These are phyloP conservation scores for Cytospora schulzeri DNA, from an alignment of 2,329 filamentous ascomycete species.

Conservation along the genomic window DNA sequence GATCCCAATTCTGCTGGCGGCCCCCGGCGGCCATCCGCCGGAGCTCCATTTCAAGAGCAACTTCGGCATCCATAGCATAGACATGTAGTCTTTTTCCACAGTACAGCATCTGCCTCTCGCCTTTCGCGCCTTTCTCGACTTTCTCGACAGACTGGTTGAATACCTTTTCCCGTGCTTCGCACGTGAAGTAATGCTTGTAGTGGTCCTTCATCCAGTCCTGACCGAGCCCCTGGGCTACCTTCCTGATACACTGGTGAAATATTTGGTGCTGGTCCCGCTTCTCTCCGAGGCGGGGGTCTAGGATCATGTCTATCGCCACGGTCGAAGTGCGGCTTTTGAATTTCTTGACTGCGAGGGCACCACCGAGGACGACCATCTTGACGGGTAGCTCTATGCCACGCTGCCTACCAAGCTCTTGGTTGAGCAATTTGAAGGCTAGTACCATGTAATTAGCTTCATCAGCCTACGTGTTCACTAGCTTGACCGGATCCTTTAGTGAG, in stretches of 20 bases:
- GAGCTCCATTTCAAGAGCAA: neutral
- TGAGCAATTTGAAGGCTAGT: neutral
- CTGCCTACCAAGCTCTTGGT: neutral
- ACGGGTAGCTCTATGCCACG: fast-evolving
- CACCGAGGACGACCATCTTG: neutral
- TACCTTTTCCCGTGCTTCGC: neutral
- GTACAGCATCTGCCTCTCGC: neutral
- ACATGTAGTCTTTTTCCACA: neutral
- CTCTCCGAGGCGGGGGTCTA: neutral
- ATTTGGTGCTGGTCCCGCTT: too few relatives aligned
- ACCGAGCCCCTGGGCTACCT: neutral
- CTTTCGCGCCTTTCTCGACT: too few relatives aligned
- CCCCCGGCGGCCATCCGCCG: neutral
- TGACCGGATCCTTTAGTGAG: neutral
- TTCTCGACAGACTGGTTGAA: neutral
- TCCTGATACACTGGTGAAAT: neutral
- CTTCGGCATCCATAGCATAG: neutral
- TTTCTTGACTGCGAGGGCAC: neutral
- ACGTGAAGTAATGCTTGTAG: neutral
- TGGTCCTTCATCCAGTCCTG: neutral
- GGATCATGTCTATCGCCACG: neutral
- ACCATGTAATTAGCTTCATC: neutral
- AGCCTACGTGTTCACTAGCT: neutral
- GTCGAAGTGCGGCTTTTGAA: neutral
- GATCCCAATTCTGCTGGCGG: neutral